Conservation (phyloP, 192 early-diverging fungal genomes). For the Powellomyces hirtus region DNA sequence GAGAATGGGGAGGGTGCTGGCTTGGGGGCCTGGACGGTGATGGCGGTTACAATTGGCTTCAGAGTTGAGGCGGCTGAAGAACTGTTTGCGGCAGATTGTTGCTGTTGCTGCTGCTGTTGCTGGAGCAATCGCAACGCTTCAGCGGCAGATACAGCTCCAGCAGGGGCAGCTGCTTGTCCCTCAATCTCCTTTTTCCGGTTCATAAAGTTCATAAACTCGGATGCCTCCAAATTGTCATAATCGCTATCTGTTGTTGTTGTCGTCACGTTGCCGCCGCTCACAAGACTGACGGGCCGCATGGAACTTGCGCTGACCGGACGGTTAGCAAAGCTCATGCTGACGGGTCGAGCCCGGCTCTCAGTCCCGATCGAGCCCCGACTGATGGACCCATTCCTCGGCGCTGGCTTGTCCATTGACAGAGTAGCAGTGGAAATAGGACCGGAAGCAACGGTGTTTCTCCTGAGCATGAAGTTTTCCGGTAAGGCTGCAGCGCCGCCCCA, state of each 20-base stretch:
- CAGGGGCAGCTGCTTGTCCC: constrained; percentile 8
- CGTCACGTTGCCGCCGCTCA: not conserved
- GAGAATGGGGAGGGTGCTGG: not conserved
- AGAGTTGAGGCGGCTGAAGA: no score
- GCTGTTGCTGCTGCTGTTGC: constrained; percentile 2
- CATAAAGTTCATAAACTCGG: constrained; percentile 44
- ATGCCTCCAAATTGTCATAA: constrained; percentile 6
- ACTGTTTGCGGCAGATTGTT: not conserved
- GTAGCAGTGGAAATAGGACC: constrained; percentile 43
- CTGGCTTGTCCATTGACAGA: not conserved
- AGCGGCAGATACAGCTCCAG: constrained; percentile 24
- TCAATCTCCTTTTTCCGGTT: constrained; percentile 37
- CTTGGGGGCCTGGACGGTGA: constrained; percentile 13
- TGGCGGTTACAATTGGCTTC: constrained; percentile 20
- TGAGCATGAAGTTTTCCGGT: constrained; percentile 46
- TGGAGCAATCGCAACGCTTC: constrained; percentile 6
- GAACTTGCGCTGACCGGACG: not conserved
- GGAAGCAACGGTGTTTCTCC: constrained; percentile 39
- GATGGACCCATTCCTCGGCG: not conserved
- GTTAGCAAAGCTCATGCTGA: not conserved
- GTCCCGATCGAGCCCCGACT: not conserved
- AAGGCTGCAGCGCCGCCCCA: constrained; percentile 25
- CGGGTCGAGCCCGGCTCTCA: not conserved
- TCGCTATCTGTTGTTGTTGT: not conserved
- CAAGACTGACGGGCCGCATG: not conserved